A percentile compares a stretch with the other conserved stretches of the same genome.
Conservation (phyloP, 2,329 filamentous ascomycete species). For the Emergomyces pasteurianus region DNA sequence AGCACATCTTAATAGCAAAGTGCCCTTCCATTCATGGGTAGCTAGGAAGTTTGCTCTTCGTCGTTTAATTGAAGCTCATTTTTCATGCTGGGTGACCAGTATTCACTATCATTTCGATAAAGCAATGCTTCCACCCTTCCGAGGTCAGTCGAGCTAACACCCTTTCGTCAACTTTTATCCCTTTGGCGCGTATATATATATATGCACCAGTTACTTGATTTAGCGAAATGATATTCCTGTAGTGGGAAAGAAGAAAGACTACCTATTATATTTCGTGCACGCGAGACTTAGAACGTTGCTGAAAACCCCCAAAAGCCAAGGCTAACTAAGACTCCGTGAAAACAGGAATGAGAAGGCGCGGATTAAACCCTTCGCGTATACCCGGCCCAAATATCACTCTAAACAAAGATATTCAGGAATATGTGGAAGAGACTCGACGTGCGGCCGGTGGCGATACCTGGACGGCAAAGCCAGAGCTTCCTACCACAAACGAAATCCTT, state of each 20-base stretch:
- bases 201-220: neutral
- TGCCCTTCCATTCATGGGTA: neutral
- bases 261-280: no score
- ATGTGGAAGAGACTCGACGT: slow-evolving; percentile 14
- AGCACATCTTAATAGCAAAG: neutral
- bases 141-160: neutral
- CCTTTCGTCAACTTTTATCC: neutral
- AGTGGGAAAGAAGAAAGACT: neutral
- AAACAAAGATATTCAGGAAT: slow-evolving; percentile 22
- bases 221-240: neutral
- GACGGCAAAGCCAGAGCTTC: slow-evolving; percentile 29
- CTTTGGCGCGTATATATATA: neutral
- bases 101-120: neutral
- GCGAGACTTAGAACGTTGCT: neutral
- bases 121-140: neutral
- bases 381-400: slow-evolving; percentile 3
- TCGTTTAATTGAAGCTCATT: neutral
- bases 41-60: neutral
- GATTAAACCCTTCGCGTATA: neutral
- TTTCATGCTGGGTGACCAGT: neutral
- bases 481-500: slow-evolving; percentile 29
- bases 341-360: neutral
- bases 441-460: slow-evolving; percentile 17
- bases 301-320: neutral
- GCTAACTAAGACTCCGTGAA: neutral